Percentiles rank a stretch among this genome's conserved stretches.
phyloP scores from a whole-genome alignment of 768 basidiomycete species.

The Dioszegia aurantiaca region DNA sequence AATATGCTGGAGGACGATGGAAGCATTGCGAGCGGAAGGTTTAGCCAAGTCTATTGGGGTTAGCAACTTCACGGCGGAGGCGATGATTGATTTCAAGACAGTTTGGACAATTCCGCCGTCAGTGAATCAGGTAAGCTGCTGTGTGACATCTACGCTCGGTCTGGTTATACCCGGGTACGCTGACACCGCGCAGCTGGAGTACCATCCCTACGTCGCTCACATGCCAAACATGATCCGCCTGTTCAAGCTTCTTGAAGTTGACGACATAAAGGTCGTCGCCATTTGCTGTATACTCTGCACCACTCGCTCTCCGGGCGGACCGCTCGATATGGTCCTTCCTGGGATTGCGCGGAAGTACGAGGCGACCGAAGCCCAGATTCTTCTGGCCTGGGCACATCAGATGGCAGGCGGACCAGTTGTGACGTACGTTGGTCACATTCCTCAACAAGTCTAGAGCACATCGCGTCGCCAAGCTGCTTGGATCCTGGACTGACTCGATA shows the following conservation, averaged over 20 bases:
- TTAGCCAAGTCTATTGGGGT: slow-evolving; percentile 55
- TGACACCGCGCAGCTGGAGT: slow-evolving; percentile 48
- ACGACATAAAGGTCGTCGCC: slow-evolving; percentile 42
- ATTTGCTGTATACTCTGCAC: slow-evolving; percentile 43
- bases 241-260: slow-evolving; percentile 35
- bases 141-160: background rate
- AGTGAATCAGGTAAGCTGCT: slow-evolving; percentile 47
- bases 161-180: background rate
- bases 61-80: slow-evolving; percentile 52
- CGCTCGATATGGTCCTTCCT: slow-evolving; percentile 28
- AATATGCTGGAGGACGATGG: slow-evolving; percentile 64
- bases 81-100: slow-evolving; percentile 48
- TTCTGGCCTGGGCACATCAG: slow-evolving; percentile 35
- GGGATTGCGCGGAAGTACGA: slow-evolving; percentile 25
- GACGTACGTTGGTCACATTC: background rate
- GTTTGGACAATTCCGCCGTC: slow-evolving; percentile 47
- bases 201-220: slow-evolving; percentile 51
- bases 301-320: slow-evolving; percentile 17
- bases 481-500: background rate
- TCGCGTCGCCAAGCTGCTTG: too few species aligned
- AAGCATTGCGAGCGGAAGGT: slow-evolving; percentile 58
- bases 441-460: too few species aligned
- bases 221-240: slow-evolving; percentile 34
- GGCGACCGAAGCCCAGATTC: slow-evolving; percentile 31
- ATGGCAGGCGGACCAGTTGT: slow-evolving; percentile 2